A percentile compares a stretch with the other conserved stretches of the same genome.
phyloP scores from a whole-genome alignment of 768 basidiomycete species.

The Boletellus ananiceps region DNA sequence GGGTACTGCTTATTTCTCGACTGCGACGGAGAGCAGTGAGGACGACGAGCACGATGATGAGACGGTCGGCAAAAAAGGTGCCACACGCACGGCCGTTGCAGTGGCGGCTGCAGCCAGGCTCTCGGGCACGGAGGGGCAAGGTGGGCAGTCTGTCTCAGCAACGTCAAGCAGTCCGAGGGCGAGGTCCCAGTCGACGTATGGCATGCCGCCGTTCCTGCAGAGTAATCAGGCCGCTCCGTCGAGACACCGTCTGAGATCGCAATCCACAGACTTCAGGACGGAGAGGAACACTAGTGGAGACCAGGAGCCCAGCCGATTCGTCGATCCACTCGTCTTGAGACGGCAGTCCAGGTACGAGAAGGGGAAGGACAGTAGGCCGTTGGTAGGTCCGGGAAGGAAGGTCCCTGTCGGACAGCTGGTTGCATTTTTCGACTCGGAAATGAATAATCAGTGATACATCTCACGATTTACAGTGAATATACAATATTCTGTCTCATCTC shows the following conservation, averaged over 20 bases:
- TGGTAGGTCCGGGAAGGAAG: constrained; percentile 45
- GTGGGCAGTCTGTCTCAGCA: constrained; percentile 7
- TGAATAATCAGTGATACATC: neutral
- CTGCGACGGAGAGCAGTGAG: constrained; percentile 34
- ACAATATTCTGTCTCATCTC: neutral
- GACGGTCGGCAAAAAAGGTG: constrained; percentile 55
- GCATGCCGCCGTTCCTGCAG: constrained; percentile 28
- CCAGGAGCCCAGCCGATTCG: constrained; percentile 44
- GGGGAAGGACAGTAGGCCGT: constrained; percentile 38
- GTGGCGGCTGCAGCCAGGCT: constrained; percentile 35
- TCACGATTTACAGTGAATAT: neutral
- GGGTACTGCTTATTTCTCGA: constrained; percentile 43
- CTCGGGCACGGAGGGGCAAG: constrained; percentile 19
- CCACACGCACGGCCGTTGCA: constrained; percentile 30
- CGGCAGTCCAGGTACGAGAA: constrained; percentile 52
- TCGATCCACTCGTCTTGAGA: constrained; percentile 71
- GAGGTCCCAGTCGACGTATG: constrained; percentile 61
- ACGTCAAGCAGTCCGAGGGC: constrained; percentile 27
- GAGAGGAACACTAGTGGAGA: constrained; percentile 17
- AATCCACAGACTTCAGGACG: constrained; percentile 33
- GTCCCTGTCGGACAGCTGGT: constrained; percentile 73
- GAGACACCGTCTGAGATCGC: constrained; percentile 34
- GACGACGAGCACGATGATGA: constrained; percentile 34
- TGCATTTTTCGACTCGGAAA: constrained; percentile 69
- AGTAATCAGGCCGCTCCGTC: constrained; percentile 25